Percentiles rank a stretch among this genome's conserved stretches.
phyloP scores from a whole-genome alignment of 106 monocot species.

The Dendrobium chrysotoxum region DNA sequence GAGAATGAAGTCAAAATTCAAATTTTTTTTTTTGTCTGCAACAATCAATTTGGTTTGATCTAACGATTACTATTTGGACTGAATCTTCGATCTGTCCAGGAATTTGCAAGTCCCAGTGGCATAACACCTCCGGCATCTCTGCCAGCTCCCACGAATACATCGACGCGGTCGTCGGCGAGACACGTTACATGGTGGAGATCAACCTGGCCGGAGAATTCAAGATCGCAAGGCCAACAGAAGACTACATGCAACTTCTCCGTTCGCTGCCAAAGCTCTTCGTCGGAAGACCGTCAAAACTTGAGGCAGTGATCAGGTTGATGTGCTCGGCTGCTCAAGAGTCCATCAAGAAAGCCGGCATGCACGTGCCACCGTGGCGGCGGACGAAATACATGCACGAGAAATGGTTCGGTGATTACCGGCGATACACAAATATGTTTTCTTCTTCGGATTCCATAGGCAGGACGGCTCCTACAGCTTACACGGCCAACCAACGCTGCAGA shows the following conservation, averaged over 20 bases:
- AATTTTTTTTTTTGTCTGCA: no score
- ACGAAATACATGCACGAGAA: constrained; percentile 47
- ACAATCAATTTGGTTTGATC: no score
- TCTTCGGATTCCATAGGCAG: background rate
- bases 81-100: constrained; percentile 20
- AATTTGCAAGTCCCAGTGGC: constrained; percentile 42
- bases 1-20: no score
- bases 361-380: constrained; percentile 66
- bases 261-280: constrained; percentile 39
- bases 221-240: constrained; percentile 52
- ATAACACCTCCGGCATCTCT: constrained; percentile 4
- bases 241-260: constrained; percentile 31
- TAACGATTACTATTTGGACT: no score
- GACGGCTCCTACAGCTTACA: background rate
- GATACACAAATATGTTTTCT: background rate
- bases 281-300: constrained; percentile 25
- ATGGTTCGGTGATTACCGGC: constrained; percentile 41
- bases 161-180: constrained; percentile 31
- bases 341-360: constrained; percentile 52
- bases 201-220: constrained; percentile 46
- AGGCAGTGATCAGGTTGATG: constrained; percentile 31
- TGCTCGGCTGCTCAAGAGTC: constrained; percentile 47
- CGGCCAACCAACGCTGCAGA: background rate
- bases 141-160: constrained; percentile 51
- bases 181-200: constrained; percentile 53